Percentiles rank a stretch among this genome's conserved stretches.
phyloP scores from a whole-genome alignment of 805 yeast genomes.

The Grigorovia yakushimaensis region DNA sequence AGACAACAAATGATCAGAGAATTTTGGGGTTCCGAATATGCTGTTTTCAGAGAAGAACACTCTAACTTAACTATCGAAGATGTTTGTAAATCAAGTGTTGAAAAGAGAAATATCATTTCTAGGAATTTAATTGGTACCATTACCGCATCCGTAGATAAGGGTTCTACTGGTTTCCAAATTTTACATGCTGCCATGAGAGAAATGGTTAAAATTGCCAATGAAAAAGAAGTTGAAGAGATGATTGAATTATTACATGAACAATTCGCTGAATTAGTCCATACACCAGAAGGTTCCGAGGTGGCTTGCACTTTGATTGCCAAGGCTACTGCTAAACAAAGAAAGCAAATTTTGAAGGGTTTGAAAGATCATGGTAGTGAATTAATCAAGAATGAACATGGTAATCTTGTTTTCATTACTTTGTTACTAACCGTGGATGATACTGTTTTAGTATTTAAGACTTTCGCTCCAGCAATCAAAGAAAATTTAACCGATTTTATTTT shows the following conservation, averaged over 20 bases:
- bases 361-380: slow-evolving; percentile 68
- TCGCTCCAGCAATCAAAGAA: slow-evolving; percentile 40
- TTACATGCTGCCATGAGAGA: slow-evolving; percentile 95
- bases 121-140: slow-evolving; percentile 74
- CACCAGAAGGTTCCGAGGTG: slow-evolving; percentile 88
- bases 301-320: slow-evolving; percentile 71
- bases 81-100: slow-evolving; percentile 56
- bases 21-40: slow-evolving; percentile 94
- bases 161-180: slow-evolving; percentile 92
- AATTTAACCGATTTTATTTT: slow-evolving; percentile 46
- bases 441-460: slow-evolving; percentile 65
- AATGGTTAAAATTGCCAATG: slow-evolving; percentile 60
- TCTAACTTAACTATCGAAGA: slow-evolving; percentile 54
- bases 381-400: slow-evolving; percentile 80
- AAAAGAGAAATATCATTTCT: slow-evolving; percentile 67
- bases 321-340: slow-evolving; percentile 90
- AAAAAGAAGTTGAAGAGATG: slow-evolving; percentile 63
- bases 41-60: slow-evolving; percentile 74
- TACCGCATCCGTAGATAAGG: slow-evolving; percentile 85
- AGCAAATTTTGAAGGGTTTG: slow-evolving; percentile 58
- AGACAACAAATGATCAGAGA: slow-evolving; percentile 87
- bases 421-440: slow-evolving; percentile 92
- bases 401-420: slow-evolving; percentile 64
- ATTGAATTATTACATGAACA: slow-evolving; percentile 79
- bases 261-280: slow-evolving; percentile 89